phyloP scores from a whole-genome alignment of 257 asterid species.

The Nicotiana undulata region DNA sequence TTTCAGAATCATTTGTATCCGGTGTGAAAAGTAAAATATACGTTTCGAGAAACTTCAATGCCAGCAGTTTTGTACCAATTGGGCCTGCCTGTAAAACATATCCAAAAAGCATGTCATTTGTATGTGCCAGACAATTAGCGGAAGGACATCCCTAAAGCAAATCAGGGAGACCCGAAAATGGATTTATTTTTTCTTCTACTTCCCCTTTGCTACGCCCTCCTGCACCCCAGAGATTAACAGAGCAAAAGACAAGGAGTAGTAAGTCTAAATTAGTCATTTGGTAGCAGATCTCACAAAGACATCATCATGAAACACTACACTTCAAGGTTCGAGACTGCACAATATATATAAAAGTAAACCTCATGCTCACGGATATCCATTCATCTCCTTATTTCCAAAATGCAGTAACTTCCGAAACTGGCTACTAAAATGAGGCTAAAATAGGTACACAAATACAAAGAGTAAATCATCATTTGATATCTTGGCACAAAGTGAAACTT shows the following conservation, averaged over 20 bases:
- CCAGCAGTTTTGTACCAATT: constrained; percentile 73
- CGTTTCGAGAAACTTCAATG: constrained; percentile 69
- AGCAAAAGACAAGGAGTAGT: neutral
- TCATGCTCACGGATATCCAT: neutral
- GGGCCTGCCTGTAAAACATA: constrained; percentile 56
- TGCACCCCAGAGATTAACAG: neutral
- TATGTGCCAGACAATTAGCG: neutral
- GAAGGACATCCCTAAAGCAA: neutral
- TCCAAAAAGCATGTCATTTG: constrained; percentile 19
- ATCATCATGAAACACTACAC: neutral
- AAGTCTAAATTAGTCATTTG: neutral
- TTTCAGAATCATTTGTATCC: constrained; percentile 53
- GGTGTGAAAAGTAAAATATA: constrained; percentile 58
- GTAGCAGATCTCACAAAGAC: neutral
- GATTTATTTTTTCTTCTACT: neutral
- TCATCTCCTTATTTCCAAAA: neutral
- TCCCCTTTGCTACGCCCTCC: neutral
- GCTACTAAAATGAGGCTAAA: neutral
- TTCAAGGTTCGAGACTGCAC: neutral
- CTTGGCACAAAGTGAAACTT: too few species aligned
- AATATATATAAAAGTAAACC: neutral
- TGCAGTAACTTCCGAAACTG: neutral
- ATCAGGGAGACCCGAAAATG: neutral
- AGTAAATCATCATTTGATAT: too few species aligned
- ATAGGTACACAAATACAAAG: too few species aligned